Evolutionary conservation across 2,329 filamentous ascomycete species (phyloP).

Genomic region (Fusarium avenaceum): DNA sequence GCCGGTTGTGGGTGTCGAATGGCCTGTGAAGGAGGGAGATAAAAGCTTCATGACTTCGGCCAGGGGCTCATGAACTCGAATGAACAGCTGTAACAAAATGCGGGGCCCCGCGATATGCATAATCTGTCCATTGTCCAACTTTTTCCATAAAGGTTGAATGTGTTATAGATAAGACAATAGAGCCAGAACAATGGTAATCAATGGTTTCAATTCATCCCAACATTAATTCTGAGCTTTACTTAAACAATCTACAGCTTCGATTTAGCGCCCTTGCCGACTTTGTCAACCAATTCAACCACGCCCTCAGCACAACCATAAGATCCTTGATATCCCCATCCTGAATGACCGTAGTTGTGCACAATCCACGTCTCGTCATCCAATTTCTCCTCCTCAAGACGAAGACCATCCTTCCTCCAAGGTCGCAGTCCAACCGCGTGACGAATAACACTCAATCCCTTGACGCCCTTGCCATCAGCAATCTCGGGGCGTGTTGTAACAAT

Average conservation of each 20-base stretch:
- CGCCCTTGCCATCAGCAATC: conserved; percentile 74
- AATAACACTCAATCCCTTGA: conserved; percentile 80
- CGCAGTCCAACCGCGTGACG: conserved; percentile 86
- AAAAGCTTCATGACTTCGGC: conserved; percentile 27
- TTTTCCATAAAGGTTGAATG: neutral
- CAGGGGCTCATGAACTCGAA: conserved; percentile 38
- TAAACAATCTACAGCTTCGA: conserved; percentile 48
- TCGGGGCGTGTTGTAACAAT: conserved; percentile 73
- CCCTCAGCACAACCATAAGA: conserved; percentile 78
- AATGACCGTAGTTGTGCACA: conserved; percentile 87
- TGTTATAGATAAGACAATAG: neutral
- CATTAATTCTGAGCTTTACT: neutral
- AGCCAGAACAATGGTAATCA: neutral
- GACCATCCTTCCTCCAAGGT: conserved; percentile 79
- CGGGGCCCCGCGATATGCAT: conserved; percentile 48
- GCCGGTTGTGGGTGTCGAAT: conserved; percentile 10
- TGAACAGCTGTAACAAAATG: conserved; percentile 20
- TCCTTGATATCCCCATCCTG: conserved; percentile 80
- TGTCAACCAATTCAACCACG: conserved; percentile 75
- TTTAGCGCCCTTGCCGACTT: conserved; percentile 60
- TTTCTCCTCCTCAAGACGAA: conserved; percentile 75
- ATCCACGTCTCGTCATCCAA: conserved; percentile 69
- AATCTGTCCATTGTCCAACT: conserved; percentile 23
- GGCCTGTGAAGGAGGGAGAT: conserved; percentile 25
- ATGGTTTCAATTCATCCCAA: neutral